These are phyloP conservation scores for Talaromyces verruculosus DNA, from an alignment of 2,329 filamentous ascomycete genomes.

Conservation along the genomic window DNA sequence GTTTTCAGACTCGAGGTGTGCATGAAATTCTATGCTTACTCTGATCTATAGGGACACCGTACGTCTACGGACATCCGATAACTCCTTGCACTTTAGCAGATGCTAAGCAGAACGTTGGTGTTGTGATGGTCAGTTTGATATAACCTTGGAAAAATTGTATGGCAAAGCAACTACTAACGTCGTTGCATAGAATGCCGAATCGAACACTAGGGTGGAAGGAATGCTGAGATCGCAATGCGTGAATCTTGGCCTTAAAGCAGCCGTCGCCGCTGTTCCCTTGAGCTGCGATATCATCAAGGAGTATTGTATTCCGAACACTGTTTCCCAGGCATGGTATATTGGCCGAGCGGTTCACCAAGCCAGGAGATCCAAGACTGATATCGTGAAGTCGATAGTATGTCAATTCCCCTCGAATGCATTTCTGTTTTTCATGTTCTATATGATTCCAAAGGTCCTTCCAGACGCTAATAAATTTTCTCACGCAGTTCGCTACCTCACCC, in stretches of 20 bases:
- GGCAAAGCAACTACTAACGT: neutral
- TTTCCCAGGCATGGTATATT: constrained; percentile 35
- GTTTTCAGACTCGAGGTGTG: no score
- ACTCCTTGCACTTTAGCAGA: constrained; percentile 42
- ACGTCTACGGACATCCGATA: constrained; percentile 45
- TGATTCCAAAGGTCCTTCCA: no score
- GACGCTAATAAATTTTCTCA: constrained; percentile 18
- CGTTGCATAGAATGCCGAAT: constrained; percentile 26
- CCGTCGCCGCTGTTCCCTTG: constrained; percentile 27
- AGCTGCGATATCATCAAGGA: constrained; percentile 28
- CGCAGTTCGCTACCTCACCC: constrained; percentile 30
- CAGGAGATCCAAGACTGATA: constrained; percentile 30
- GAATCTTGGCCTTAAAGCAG: constrained; percentile 30
- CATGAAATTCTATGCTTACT: neutral
- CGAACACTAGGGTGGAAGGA: constrained; percentile 28
- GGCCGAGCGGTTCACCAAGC: constrained; percentile 32
- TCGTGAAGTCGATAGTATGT: constrained; percentile 46
- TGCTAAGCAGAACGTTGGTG: constrained; percentile 43
- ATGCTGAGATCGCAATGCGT: constrained; percentile 30
- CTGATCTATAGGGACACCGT: constrained; percentile 39
- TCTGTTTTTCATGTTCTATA: neutral
- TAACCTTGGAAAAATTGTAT: neutral
- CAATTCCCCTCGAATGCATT: neutral
- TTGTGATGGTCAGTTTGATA: constrained; percentile 24
- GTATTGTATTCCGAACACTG: constrained; percentile 32